A percentile compares a stretch with the other conserved stretches of the same genome.
Evolutionary conservation across 306 rosid genomes (phyloP).

Genomic region (Rosa persica): DNA sequence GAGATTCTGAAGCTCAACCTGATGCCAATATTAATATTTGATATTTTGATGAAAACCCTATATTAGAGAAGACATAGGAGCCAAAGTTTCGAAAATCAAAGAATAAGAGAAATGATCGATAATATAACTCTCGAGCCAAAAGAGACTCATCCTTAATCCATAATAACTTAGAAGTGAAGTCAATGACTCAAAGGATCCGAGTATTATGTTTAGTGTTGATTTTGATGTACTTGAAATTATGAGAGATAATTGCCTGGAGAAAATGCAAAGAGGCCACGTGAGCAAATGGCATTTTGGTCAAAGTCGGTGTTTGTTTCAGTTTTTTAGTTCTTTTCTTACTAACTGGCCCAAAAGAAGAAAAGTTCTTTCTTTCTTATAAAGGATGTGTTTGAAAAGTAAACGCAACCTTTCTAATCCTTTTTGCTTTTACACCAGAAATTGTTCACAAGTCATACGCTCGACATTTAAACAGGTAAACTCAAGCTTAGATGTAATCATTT

Average conservation of each 20-base stretch:
- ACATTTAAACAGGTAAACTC: slow-evolving; percentile 24
- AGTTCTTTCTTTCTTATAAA: background rate
- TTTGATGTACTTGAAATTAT: slow-evolving; percentile 17
- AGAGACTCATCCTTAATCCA: background rate
- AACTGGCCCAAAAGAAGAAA: background rate
- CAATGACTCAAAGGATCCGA: background rate
- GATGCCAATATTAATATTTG: too few species aligned
- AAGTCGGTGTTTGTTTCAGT: slow-evolving; percentile 37
- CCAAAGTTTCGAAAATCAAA: background rate
- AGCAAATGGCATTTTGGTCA: slow-evolving; percentile 30
- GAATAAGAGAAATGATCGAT: background rate
- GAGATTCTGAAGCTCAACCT: too few species aligned
- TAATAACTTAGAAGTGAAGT: slow-evolving; percentile 9
- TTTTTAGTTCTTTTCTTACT: background rate
- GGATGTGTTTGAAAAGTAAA: slow-evolving; percentile 37
- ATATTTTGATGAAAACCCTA: too few species aligned
- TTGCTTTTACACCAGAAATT: slow-evolving; percentile 9
- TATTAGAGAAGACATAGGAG: background rate
- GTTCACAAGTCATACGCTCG: slow-evolving; percentile 17
- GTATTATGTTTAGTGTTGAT: background rate
- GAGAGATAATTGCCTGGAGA: slow-evolving; percentile 25
- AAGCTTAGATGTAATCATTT: slow-evolving; percentile 37
- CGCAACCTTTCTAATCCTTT: slow-evolving; percentile 18
- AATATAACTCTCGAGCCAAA: background rate
- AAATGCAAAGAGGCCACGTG: background rate